These are phyloP conservation scores for Coffea canephora DNA, from an alignment of 257 asterid species.

Conservation along the genomic window DNA sequence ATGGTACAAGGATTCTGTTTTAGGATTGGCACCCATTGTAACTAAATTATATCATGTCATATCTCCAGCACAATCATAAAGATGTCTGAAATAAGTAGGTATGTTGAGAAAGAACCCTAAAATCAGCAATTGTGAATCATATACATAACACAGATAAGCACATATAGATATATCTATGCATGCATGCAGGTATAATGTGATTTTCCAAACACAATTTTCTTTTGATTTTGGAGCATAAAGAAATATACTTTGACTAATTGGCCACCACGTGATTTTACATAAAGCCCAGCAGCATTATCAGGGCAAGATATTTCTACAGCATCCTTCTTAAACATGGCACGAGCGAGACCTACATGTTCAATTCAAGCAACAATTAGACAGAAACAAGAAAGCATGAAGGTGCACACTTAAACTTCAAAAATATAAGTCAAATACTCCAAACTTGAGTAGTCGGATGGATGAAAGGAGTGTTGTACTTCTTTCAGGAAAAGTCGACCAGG, in stretches of 20 bases:
- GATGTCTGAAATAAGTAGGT: background rate
- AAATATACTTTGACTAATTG: conserved; percentile 74
- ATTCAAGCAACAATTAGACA: conserved; percentile 28
- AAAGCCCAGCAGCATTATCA: conserved; percentile 81
- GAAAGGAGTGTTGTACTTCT: background rate
- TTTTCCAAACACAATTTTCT: background rate
- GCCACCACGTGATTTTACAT: conserved; percentile 78
- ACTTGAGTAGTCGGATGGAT: background rate
- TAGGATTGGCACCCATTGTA: background rate
- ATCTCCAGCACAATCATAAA: background rate
- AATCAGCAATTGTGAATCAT: background rate
- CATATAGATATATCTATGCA: background rate
- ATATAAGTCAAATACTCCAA: background rate
- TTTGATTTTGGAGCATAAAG: conserved; percentile 33
- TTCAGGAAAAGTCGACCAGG: background rate
- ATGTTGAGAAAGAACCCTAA: background rate
- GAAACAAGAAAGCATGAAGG: conserved; percentile 3
- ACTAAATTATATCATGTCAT: background rate
- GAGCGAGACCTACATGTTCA: conserved; percentile 70
- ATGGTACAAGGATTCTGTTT: background rate
- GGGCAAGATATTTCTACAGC: conserved; percentile 65
- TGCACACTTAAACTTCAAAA: background rate
- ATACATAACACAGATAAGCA: background rate
- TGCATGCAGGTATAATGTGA: background rate
- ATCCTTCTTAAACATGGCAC: conserved; percentile 67